Evolutionary conservation across 208 protist genomes (phyloP), one percentile per base, ranked within the genome.

Genomic region (Tritrichomonas musculus): DNA sequence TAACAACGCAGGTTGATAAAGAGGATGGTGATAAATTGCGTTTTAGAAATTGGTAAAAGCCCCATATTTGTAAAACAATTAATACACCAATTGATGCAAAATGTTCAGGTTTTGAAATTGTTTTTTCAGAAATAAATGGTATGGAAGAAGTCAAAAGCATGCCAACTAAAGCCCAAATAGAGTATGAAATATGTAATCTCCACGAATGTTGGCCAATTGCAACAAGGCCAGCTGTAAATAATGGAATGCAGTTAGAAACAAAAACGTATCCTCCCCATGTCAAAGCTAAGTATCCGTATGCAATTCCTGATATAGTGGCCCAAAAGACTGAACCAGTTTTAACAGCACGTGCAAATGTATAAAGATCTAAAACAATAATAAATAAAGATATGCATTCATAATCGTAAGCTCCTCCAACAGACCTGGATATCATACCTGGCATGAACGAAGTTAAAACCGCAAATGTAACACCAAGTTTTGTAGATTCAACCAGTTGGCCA

Each of bases 191-290:
- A 93, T 98, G 97, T 17, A 99, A 93, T 57, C 97, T 93, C 66
- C 94, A 41, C 36, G 96, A 98, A 94, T 97, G 98, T 47, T 94
- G 95, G 57, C 97, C 96, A 60, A 96, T 82, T 9, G 99, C 92
- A 11, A 99, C 92, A 0, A 98, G 94, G 20, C 96, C 95, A 36
- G 98, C 94, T 13, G 96, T 97, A 95, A 99, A 97, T 13, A 99
- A 92, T 50, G 98, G 97, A 39, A 99, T 97, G 49, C 99, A 94
- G 95, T 99, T 99, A 73, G 98, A 97, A 82, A 99, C 97, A 95
- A 99, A 99, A 27, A 99, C 96, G 95, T 99, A 99, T 72, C 98
- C 98, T 93, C 98, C 98, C 98, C 98, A 99, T 60, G 97, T 96
- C 22, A 96, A 94, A 0, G 94, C 95, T 96, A 97, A 97, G 94